phyloP scores from a whole-genome alignment of 1,284 basidiomycete species.

The Singerocomus rubriflavus region DNA sequence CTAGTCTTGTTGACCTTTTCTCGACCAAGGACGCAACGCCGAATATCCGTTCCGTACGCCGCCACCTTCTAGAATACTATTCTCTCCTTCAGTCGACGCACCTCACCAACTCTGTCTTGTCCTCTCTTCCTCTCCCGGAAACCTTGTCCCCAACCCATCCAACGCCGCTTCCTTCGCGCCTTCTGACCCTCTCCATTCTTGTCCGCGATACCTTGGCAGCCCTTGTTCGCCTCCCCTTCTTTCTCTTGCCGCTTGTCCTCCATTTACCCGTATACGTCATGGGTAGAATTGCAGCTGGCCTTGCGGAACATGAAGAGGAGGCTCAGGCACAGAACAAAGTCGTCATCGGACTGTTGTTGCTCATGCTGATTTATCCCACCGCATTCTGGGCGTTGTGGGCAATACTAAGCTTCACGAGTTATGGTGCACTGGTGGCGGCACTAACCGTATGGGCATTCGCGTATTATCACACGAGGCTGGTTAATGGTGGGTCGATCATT shows the following conservation, averaged over 20 bases:
- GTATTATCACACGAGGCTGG: conserved; percentile 76
- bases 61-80: conserved; percentile 80
- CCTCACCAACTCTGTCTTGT: conserved; percentile 80
- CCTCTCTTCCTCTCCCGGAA: conserved; percentile 73
- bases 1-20: conserved; percentile 82
- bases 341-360: conserved; percentile 74
- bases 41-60: conserved; percentile 59
- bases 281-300: conserved; percentile 66
- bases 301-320: conserved; percentile 87
- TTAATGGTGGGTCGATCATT: conserved; percentile 57
- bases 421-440: conserved; percentile 51
- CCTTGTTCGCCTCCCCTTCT: conserved; percentile 79
- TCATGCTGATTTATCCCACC: conserved; percentile 76
- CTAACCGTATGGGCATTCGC: conserved; percentile 68
- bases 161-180: conserved; percentile 74
- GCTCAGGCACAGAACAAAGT: conserved; percentile 93
- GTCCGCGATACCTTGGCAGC: conserved; percentile 72
- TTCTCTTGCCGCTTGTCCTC: conserved; percentile 77
- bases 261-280: conserved; percentile 84
- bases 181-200: conserved; percentile 76
- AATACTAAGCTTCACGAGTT: conserved; percentile 65
- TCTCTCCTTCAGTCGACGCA: conserved; percentile 80
- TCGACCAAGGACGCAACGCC: conserved; percentile 60
- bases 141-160: conserved; percentile 74
- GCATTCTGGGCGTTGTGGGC: conserved; percentile 81